Evolutionary conservation across 306 rosid species (phyloP).

Genomic region (Gastrolobium villosum): DNA sequence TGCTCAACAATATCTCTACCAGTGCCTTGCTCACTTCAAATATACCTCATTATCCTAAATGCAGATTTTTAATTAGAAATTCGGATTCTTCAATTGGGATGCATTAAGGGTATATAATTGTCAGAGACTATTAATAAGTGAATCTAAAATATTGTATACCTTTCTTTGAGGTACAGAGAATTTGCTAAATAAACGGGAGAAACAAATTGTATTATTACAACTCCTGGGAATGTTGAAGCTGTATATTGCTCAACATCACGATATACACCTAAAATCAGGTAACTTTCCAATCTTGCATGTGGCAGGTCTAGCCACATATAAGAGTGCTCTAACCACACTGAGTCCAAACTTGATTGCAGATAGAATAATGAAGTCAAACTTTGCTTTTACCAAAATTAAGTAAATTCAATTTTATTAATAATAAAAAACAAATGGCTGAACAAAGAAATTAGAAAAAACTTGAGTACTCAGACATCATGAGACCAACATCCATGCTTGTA

Average conservation of each 20-base stretch:
- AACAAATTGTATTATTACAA: slow-evolving; percentile 75
- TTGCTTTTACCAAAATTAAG: too few relatives aligned
- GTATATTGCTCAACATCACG: slow-evolving; percentile 80
- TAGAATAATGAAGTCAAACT: not conserved
- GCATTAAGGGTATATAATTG: not conserved
- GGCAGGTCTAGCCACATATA: slow-evolving; percentile 89
- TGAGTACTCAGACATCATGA: slow-evolving; percentile 67
- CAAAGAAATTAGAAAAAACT: not conserved
- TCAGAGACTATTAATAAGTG: not conserved
- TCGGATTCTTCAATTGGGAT: not conserved
- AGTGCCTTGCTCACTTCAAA: slow-evolving; percentile 61
- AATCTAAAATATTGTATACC: slow-evolving; percentile 52
- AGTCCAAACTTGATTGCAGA: slow-evolving; percentile 65
- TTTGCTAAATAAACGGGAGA: slow-evolving; percentile 92
- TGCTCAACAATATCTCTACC: slow-evolving; percentile 53
- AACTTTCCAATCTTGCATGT: slow-evolving; percentile 82
- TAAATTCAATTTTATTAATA: not conserved
- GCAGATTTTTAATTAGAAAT: slow-evolving; percentile 30
- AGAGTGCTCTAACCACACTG: slow-evolving; percentile 72
- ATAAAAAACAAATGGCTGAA: not conserved
- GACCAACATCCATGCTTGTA: slow-evolving; percentile 74
- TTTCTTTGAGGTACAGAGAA: slow-evolving; percentile 73
- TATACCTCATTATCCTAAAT: slow-evolving; percentile 79
- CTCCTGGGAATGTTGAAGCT: slow-evolving; percentile 54
- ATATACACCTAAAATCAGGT: slow-evolving; percentile 55